Percentiles rank a stretch among this genome's conserved stretches.
Conservation (phyloP, 2,329 filamentous ascomycete species). For the Decorospora gaudefroyi region DNA sequence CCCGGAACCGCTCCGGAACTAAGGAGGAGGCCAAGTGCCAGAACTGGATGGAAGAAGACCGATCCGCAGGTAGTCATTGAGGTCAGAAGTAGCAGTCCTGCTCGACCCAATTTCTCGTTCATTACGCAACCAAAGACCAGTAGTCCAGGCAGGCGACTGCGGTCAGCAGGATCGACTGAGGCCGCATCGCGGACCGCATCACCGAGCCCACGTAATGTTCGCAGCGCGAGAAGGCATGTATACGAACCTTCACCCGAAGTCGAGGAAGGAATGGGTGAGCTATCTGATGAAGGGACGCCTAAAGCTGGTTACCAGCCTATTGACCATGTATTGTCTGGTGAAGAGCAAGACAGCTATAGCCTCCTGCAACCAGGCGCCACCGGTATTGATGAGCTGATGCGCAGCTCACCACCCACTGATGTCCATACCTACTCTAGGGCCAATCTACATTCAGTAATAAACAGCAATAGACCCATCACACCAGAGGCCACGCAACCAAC, state of each 20-base stretch:
- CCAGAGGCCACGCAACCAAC: slow-evolving; percentile 37
- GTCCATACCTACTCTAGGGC: neutral
- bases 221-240: slow-evolving; percentile 18
- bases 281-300: slow-evolving; percentile 8
- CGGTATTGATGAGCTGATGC: slow-evolving; percentile 9
- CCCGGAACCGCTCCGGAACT: slow-evolving; percentile 12
- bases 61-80: slow-evolving; percentile 1
- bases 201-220: slow-evolving; percentile 22
- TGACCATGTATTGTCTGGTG: slow-evolving; percentile 10
- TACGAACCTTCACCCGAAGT: slow-evolving; percentile 12
- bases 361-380: slow-evolving; percentile 14
- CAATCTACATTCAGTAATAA: slow-evolving; percentile 18
- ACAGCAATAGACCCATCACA: slow-evolving; percentile 30
- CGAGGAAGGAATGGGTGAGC: slow-evolving; percentile 1
- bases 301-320: slow-evolving; percentile 1
- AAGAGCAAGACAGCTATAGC: slow-evolving; percentile 19
- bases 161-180: slow-evolving; percentile 11
- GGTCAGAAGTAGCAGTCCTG: slow-evolving; percentile 8
- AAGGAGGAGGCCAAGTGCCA: slow-evolving; percentile 1
- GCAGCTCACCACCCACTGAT: slow-evolving; percentile 22
- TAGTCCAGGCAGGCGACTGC: slow-evolving; percentile 13
- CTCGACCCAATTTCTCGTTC: slow-evolving; percentile 6
- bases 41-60: slow-evolving; percentile 3
- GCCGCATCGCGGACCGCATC: slow-evolving; percentile 5
- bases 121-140: slow-evolving; percentile 1